phyloP scores from a whole-genome alignment of 2,329 filamentous ascomycete genomes.

The Beauveria asiatica region DNA sequence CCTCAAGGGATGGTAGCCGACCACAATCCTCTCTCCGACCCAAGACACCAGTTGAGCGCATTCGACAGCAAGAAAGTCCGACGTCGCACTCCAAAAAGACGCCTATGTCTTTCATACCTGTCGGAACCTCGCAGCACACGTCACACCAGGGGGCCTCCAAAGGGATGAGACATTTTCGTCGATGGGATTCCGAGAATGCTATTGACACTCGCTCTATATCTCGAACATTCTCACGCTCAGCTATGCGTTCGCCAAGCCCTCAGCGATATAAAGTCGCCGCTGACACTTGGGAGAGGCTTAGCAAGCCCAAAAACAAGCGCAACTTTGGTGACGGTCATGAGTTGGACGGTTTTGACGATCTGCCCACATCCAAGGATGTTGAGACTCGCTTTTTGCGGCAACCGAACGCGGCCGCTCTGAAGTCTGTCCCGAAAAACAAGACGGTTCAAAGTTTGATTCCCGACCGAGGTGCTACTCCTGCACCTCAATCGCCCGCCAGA shows the following conservation, averaged over 20 bases:
- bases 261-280: slow-evolving; percentile 38
- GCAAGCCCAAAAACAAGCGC: slow-evolving; percentile 49
- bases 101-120: slow-evolving; percentile 68
- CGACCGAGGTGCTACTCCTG: slow-evolving; percentile 43
- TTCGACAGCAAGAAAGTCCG: slow-evolving; percentile 42
- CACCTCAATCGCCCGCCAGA: slow-evolving; percentile 49
- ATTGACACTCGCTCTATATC: slow-evolving; percentile 50
- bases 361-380: slow-evolving; percentile 74
- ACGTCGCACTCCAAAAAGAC: slow-evolving; percentile 48
- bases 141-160: slow-evolving; percentile 74
- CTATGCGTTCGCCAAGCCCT: slow-evolving; percentile 53
- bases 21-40: slow-evolving; percentile 48
- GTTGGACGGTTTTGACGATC: slow-evolving; percentile 86
- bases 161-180: slow-evolving; percentile 60
- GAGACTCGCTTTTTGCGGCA: slow-evolving; percentile 80
- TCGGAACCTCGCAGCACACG: slow-evolving; percentile 62
- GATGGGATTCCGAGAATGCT: slow-evolving; percentile 71
- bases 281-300: slow-evolving; percentile 57
- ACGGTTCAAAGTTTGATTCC: slow-evolving; percentile 46
- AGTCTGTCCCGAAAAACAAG: slow-evolving; percentile 50
- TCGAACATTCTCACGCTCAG: slow-evolving; percentile 48
- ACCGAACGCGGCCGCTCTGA: slow-evolving; percentile 62
- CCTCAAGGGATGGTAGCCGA: slow-evolving; percentile 49
- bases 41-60: slow-evolving; percentile 64
- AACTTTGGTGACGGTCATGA: slow-evolving; percentile 87